These are phyloP conservation scores for Clitopilus passeckerianus DNA, from an alignment of 768 basidiomycete genomes.

Conservation along the genomic window DNA sequence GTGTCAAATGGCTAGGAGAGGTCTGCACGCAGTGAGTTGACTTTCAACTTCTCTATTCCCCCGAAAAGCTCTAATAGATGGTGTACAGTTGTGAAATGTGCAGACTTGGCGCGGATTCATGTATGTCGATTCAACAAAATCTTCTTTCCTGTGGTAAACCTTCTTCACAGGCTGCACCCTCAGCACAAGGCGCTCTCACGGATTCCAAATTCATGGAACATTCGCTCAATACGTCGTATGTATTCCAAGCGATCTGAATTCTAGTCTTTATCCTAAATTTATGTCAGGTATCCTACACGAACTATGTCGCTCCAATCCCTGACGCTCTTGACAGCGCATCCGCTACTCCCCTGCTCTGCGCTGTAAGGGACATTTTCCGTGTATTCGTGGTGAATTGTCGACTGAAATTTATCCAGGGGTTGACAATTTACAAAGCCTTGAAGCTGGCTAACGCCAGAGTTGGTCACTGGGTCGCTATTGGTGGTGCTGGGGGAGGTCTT, in stretches of 20 bases:
- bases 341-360: constrained; percentile 70
- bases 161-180: constrained; percentile 38
- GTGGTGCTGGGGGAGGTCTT: constrained; percentile 75
- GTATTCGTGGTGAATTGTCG: neutral
- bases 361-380: constrained; percentile 36
- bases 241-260: constrained; percentile 1
- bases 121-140: constrained; percentile 8
- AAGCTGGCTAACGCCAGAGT: constrained; percentile 53
- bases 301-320: constrained; percentile 76
- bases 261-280: neutral
- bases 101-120: constrained; percentile 55
- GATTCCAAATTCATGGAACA: constrained; percentile 65
- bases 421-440: constrained; percentile 80
- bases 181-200: constrained; percentile 28
- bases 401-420: constrained; percentile 38
- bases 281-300: constrained; percentile 51
- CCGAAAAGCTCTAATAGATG: neutral
- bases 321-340: constrained; percentile 53
- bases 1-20: constrained; percentile 64
- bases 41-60: neutral
- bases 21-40: constrained; percentile 30
- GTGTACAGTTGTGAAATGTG: constrained; percentile 60
- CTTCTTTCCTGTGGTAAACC: neutral
- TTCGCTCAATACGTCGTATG: constrained; percentile 61
- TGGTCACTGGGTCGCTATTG: constrained; percentile 71